Evolutionary conservation across 2,329 filamentous ascomycete species (phyloP), one percentile per base, ranked within the genome.

Genomic region (Ophiocordyceps camponoti-floridani): DNA sequence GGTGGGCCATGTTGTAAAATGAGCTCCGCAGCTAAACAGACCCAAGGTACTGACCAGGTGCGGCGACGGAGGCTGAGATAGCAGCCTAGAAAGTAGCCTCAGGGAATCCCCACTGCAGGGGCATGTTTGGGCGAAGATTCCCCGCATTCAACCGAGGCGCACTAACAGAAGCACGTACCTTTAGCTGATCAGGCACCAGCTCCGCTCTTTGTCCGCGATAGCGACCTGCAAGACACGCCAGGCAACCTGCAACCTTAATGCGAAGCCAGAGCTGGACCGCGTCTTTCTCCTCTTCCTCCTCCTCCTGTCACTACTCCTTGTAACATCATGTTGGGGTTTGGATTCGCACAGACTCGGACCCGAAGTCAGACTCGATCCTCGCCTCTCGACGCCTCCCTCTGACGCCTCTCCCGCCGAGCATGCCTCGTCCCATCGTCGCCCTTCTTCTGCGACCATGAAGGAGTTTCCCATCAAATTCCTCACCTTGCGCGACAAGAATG

Each of bases 401-500:
- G 28, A 30, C 28, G 28, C 28, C 23, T 23, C 23, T 5, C 23
- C 23, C 23, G 23, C 23, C 23, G 33, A 37, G 14, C 33, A 48
- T 54, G 51, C 58, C 60, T 26, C 57, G 56, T 56, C 54, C 59
- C 47, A 56, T 50, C 44, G 40, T 48, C 47, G 54, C 38, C 38
- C 19, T 2, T 40, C 38, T 12, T 14, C 27, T 12, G 12, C 56
- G 28, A 68, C 52, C 56, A 75, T 75, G 68, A 75, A 72, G 61
- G 62, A 67, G 50, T 62, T 72, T 47, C 69, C 70, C 43, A 77
- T 74, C 57, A 77, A 80, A 54, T 79, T 86, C 58, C 75, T 84
- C 48, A 83, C 75, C 60, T 69, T 80, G 52, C 75, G 80, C 51
- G 82, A 84, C 54, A 85, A 75, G 62, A 69, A 68, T 58, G 67